Evolutionary conservation across 148 eudicot species (phyloP), one percentile per base, ranked within the genome.

Genomic region (Rhododendron kiyosumense): DNA sequence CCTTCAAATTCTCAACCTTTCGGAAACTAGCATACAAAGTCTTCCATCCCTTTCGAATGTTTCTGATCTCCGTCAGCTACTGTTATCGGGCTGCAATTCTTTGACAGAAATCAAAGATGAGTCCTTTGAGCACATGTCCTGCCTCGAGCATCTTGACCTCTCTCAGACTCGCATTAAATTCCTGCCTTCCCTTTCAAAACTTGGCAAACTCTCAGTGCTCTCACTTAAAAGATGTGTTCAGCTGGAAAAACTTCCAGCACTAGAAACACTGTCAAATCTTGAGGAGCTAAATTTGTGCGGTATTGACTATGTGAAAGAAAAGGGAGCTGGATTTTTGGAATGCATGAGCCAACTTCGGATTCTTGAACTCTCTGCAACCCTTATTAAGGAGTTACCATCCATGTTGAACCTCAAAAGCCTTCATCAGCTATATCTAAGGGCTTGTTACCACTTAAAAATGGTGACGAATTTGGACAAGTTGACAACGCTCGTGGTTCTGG

Each of bases 221-320:
- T 78, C 84, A 22, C 87, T 90, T 43, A 67, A 80, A 83, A 24
- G 83, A 1, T 89, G 89, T 76, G 41, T 38, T 3, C 2, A 82
- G 0, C 22, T 90, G 86, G 34, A 46, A 11, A 26, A 22, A 3
- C 38, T 84, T 79, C 57, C 86, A 61, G 41, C 24, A 14, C 9
- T 87, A 26, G 83, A n/a, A 54, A 41, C 74, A n/a, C 79, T 89
- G 5, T 24, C 80, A 24, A 80, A 81, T 36, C 89, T 90, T 12
- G 87, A 83, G 84, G 89, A 90, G 69, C 86, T 90, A 57, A 76
- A 87, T 51, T 78, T 90, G 36, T 54, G 78, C 26, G 88, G 90
- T 65, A 43, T 87, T 36, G 43, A 3, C 5, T 46, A 52, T 0
- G 43, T 83, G 43, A 18, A 17, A 30, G 71, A 84, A 5, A 57